Base-by-base conservation (phyloP, 2,329 filamentous ascomycete genomes). In the Xylariomycetidae sp. region DNA sequence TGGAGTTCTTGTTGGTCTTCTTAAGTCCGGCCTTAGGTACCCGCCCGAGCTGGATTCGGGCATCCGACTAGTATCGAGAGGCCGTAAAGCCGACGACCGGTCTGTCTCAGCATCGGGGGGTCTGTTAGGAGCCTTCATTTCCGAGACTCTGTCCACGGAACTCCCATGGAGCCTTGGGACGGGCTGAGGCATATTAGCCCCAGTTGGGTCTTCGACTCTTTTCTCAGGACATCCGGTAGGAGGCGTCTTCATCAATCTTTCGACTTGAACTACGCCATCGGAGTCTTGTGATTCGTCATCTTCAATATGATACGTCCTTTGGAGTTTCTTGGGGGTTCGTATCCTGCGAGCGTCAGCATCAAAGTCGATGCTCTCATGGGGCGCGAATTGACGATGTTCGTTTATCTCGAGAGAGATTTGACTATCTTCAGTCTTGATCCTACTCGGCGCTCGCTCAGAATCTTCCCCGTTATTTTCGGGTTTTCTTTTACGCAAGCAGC, bases 361-460 rank as follows among this genome's bases (percentile, higher is more conserved):
- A 9, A 82, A 61, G 48, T 83, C 78, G 31, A 82, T 64, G 34
- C 75, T 82, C 32, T 78, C 76, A 25, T 72, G 62, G 1, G 65
- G 60, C 14, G 57, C 46, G 38, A 66, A 60, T 8, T 42, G 39
- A 29, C 40, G 40, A 12, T 40, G 41, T 25, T 54, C 56, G 25
- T 44, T 44, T 10, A 37, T 49, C 25, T 53, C 33, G 2, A 53
- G 40, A 0, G 50, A 50, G 14, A 57, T 54, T n/a, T 59, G 58
- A 25, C 47, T 41, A 20, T 50, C 38, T 43, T 75, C 70, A 5
- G 44, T 38, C 46, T 76, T 75, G 27, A 74, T 43, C 32, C 51
- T 61, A 9, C 47, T 50, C 9, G 33, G 23, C 12, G 47, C 29
- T 2, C 49, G 51, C 4, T 42, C 37, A n/a, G 47, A 40, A 4